These are phyloP conservation scores for Dactylellina cionopaga DNA, from an alignment of 2,329 filamentous ascomycete species.

Conservation along the genomic window DNA sequence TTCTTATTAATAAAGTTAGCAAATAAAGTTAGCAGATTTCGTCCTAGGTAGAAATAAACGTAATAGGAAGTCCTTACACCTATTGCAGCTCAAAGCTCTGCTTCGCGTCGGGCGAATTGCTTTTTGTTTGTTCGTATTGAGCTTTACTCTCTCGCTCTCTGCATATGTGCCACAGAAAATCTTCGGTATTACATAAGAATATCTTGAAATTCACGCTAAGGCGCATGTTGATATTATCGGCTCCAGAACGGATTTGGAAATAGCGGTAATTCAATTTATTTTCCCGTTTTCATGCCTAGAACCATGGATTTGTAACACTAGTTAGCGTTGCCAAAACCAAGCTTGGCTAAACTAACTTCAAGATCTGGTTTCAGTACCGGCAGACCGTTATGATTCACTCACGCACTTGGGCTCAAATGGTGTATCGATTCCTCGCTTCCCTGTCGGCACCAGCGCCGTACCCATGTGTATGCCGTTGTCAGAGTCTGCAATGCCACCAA, in stretches of 20 bases:
- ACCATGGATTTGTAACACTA: constrained; percentile 4
- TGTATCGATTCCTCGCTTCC: not conserved
- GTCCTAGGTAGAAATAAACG: no score
- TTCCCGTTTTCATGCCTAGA: not conserved
- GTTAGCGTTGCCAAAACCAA: not conserved
- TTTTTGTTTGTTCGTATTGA: not conserved
- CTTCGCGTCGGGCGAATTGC: no score
- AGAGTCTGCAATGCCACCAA: constrained; percentile 4
- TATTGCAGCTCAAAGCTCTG: no score
- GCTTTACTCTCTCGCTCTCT: not conserved
- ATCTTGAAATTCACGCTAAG: not conserved
- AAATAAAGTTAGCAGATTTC: no score
- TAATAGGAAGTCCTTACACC: no score
- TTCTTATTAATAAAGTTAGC: no score
- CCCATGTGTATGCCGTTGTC: constrained; percentile 9
- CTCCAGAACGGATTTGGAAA: not conserved
- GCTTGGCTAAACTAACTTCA: not conserved
- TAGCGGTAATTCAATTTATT: not conserved
- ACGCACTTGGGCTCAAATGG: not conserved
- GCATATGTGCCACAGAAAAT: not conserved
- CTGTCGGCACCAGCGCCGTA: not conserved
- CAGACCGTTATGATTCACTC: not conserved
- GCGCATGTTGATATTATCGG: not conserved
- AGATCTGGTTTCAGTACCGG: not conserved
- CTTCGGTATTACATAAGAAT: not conserved